Base-by-base conservation (phyloP, 805 yeast genomes). In the Lipomyces sp. region DNA sequence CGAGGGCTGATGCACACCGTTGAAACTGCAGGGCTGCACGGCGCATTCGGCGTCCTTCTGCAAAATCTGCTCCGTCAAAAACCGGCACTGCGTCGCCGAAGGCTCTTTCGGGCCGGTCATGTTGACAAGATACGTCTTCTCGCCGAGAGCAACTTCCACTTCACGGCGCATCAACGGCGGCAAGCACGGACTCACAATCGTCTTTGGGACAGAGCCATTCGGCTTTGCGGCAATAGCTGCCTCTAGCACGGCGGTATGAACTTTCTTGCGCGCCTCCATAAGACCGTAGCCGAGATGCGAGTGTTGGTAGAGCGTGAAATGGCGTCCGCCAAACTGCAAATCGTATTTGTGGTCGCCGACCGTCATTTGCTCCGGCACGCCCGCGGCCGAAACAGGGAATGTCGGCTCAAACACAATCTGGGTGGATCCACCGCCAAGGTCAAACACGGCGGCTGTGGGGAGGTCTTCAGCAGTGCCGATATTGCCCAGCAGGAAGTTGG, bases 361-460 rank as follows among this genome's bases (percentile, higher is more conserved):
- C 42, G 77, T 71, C 84, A 91, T 79, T 58, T 73, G 66, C 62
- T 82, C 84, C 41, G 76, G 75, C 39, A 79, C 73, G 46, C 73
- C 69, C 29, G 68, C 64, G 29, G 55, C 59, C 11, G 64, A 58
- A 28, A 60, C 61, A 26, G 64, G 61, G 65, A 82, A 81, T n/a
- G 77, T 77, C 21, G 99, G 99, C 74, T 93, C 98, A 68, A 93
- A 93, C 5, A 93, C 99, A 71, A 93, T 89, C 72, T 95, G 98
- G 13, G 99, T 93, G 5, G 97, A 88, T 3, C 98, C 98, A 64
- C 98, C 98, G 62, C 98, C 99, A 53, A 93, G 78, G 69, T 93
- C 99, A 65, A 93, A 93, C 10, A 93, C 95, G 21, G 98, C 98
- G 43, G 95, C 95, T 11, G 98, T 93, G 28, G 95, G 89, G 23